Conservation (phyloP, 202 grass and related monocot species). For the Zizania palustris region DNA sequence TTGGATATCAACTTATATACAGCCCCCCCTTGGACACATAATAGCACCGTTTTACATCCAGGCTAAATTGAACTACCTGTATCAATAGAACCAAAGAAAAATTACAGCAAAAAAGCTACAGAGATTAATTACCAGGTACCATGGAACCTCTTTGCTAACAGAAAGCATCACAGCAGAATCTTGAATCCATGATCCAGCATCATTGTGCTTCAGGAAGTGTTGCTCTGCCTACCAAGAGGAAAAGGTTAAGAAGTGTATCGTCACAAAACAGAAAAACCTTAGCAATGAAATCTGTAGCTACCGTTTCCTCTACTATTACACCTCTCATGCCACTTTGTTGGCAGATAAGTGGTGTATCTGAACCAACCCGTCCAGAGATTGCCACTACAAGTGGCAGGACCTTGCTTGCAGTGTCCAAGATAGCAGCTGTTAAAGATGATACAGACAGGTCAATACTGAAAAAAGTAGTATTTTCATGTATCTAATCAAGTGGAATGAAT, state of each 20-base stretch:
- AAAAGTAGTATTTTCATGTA: neutral
- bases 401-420: conserved; percentile 84
- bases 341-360: conserved; percentile 85
- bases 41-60: neutral
- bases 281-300: conserved; percentile 44
- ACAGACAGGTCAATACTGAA: conserved; percentile 18
- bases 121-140: conserved; percentile 81
- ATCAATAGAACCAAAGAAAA: conserved; percentile 18
- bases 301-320: conserved; percentile 89
- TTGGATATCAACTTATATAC: neutral
- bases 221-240: conserved; percentile 72
- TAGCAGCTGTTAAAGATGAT: conserved; percentile 52
- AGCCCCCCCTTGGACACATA: neutral
- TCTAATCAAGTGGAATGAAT: neutral
- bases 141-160: conserved; percentile 85
- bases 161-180: conserved; percentile 88
- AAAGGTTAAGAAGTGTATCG: conserved; percentile 25
- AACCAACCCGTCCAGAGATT: conserved; percentile 78
- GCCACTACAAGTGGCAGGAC: conserved; percentile 84
- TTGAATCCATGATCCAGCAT: conserved; percentile 97
- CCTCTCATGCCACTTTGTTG: conserved; percentile 95
- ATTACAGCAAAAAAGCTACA: neutral
- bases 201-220: conserved; percentile 95
- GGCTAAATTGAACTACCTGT: conserved; percentile 1
- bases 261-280: neutral